Conservation (phyloP, 805 yeast genomes). For the Wickerhamiella dianesei region DNA sequence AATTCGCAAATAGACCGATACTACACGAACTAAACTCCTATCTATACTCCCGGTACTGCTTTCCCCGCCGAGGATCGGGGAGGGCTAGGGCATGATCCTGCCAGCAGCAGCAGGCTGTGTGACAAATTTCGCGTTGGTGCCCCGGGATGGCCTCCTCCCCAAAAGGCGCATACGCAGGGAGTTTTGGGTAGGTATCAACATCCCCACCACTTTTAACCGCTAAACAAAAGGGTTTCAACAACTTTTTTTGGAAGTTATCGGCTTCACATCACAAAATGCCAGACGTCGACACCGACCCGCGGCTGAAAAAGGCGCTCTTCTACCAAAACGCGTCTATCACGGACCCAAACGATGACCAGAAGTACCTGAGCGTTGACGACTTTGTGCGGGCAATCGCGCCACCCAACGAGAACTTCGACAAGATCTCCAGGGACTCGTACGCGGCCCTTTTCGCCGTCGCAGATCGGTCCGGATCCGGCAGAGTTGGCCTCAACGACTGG, state of each 20-base stretch:
- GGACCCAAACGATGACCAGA: conserved; percentile 19
- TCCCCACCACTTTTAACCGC: not conserved
- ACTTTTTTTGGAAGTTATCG: not conserved
- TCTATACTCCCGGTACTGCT: not conserved
- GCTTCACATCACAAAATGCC: conserved; percentile 4
- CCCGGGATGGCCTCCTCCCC: not conserved
- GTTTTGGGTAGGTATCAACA: not conserved
- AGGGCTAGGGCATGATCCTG: not conserved
- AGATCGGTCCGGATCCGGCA: conserved; percentile 60
- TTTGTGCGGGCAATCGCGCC: conserved; percentile 34
- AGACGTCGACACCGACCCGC: not conserved
- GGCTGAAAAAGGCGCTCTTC: conserved; percentile 12
- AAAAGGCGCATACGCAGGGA: not conserved
- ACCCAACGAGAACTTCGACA: conserved; percentile 34
- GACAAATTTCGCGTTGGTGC: not conserved
- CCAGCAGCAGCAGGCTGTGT: too few relatives aligned
- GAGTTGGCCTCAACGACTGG: conserved; percentile 59
- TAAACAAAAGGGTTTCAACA: not conserved
- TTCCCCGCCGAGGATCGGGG: not conserved
- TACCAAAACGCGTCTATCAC: conserved; percentile 8
- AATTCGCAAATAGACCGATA: not conserved
- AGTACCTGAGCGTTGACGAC: conserved; percentile 29
- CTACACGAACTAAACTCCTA: not conserved
- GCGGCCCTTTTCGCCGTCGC: conserved; percentile 70
- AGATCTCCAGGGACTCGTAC: conserved; percentile 43